Evolutionary conservation across 495 filamentous ascomycete species (phyloP).

Genomic region (Aspergillus bertholletiae): DNA sequence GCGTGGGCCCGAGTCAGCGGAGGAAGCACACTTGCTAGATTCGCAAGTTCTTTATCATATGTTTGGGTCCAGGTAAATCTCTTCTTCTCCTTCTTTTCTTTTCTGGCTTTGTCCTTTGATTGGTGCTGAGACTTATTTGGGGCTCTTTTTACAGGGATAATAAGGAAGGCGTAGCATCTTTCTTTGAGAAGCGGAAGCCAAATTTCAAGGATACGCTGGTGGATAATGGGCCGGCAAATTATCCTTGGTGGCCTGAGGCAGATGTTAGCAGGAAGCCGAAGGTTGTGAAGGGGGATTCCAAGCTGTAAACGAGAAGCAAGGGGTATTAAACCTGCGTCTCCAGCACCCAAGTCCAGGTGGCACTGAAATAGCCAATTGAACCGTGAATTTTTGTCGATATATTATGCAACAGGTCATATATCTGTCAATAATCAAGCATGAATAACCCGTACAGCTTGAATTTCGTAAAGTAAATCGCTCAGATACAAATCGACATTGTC

Average conservation of each 20-base stretch:
- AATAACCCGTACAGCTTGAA: not conserved
- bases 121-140: not conserved
- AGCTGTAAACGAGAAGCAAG: conserved; percentile 21
- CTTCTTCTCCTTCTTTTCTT: too few relatives aligned
- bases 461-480: not conserved
- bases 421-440: not conserved
- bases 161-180: conserved; percentile 43
- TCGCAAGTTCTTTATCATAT: conserved; percentile 49
- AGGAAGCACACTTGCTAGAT: conserved; percentile 54
- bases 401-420: not conserved
- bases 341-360: too few relatives aligned
- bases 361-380: not conserved
- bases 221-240: conserved; percentile 21
- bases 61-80: too few relatives aligned
- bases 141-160: conserved; percentile 36
- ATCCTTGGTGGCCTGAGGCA: conserved; percentile 30
- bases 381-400: not conserved
- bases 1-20: conserved; percentile 43
- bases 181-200: conserved; percentile 48
- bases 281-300: conserved; percentile 16
- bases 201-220: conserved; percentile 45
- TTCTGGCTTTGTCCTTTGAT: not conserved
- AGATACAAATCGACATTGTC: conserved; percentile 9
- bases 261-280: conserved; percentile 25
- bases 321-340: too few relatives aligned